Evolutionary conservation across 257 asterid genomes (phyloP), one percentile per base, ranked within the genome.

Genomic region (Penstemon davidsonii): DNA sequence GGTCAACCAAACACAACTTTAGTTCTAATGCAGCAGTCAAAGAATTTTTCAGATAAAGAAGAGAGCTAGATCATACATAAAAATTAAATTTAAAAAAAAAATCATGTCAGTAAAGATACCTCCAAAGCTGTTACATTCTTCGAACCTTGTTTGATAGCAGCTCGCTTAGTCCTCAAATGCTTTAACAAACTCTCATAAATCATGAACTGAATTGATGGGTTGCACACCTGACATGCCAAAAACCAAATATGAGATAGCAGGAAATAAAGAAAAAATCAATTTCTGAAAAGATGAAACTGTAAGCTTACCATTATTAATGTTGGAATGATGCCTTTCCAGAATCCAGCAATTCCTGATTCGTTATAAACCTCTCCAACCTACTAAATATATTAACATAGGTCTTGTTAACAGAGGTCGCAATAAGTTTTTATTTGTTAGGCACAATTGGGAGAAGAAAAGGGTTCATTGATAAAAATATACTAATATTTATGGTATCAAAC

Each of bases 161-260:
- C 78, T 62, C 89, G 85, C 73, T 78, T 92, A 68, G 79, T 73
- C 88, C 88, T 89, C 73, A 92, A 78, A 75, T 60, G 86, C 83
- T 87, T 88, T 69, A 86, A 75, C 75, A 86, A 78, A 72, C 88
- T 86, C 81, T 92, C 98, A 55, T 89, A 89, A 64, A 92, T 92
- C 98, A 92, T 86, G 84, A 92, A 92, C 86, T 92, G 98, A 66
- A 92, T 92, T n/a, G 98, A 87, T 70, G 98, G 98, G 74, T 92
- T 92, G 83, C 96, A 87, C 55, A 92, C 98, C 96, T 90, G 80
- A 53, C 19, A 60, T 54, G 72, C 76, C 74, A 72, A 70, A 68
- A 59, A n/a, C 50, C 15, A 36, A 67, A 82, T 11, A 51, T 25
- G 52, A 11, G 54, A 56, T 45, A 75, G 70, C 67, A 79, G 66